Percentiles rank a stretch among this genome's conserved stretches.
Conservation (phyloP, 169 alveolate genomes). For the Eimeria necatrix region DNA sequence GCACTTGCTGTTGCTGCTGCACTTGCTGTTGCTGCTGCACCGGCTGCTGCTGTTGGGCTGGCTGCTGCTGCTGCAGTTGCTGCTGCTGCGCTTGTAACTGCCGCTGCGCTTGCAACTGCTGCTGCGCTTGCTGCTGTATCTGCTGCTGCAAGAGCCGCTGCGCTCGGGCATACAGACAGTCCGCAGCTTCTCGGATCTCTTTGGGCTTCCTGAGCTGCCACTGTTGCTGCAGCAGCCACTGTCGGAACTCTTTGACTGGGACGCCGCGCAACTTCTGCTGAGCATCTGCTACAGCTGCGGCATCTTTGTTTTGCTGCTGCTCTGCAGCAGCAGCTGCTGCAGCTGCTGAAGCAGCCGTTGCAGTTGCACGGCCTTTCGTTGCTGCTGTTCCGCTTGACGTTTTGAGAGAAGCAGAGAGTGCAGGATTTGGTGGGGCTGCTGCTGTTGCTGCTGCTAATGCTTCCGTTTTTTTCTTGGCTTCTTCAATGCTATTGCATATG, state of each 20-base stretch:
- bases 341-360: not conserved
- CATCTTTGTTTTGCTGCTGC: constrained; percentile 27
- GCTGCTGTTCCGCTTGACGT: not conserved
- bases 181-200: constrained; percentile 30
- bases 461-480: not conserved
- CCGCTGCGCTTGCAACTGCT: not conserved
- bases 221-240: constrained; percentile 41
- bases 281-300: not conserved
- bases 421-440: not conserved
- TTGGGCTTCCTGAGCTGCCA: not conserved
- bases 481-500: not conserved
- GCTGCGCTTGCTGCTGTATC: not conserved
- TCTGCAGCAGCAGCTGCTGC: not conserved
- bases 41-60: constrained; percentile 27
- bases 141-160: constrained; percentile 23
- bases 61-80: not conserved
- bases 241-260: not conserved
- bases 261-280: not conserved
- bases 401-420: not conserved
- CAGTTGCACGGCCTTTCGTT: not conserved
- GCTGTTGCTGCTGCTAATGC: constrained; percentile 9
- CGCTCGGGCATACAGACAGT: constrained; percentile 41
- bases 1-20: not conserved
- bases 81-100: not conserved
- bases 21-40: not conserved